Evolutionary conservation across 169 alveolate genomes (phyloP).

Genomic region (Cryptosporidium baileyi): DNA sequence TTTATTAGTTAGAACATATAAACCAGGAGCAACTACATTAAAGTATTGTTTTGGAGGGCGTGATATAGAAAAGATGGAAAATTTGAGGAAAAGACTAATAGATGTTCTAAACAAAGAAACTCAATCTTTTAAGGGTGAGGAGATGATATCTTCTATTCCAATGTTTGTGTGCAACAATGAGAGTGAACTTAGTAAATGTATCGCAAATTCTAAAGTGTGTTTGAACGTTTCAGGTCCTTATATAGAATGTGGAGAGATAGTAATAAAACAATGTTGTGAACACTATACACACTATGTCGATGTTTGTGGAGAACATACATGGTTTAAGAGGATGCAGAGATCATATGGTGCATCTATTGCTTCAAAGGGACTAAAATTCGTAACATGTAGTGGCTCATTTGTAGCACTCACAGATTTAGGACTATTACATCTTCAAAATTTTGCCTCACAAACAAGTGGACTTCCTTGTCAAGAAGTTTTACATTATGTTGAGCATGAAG

Average conservation of each 20-base stretch:
- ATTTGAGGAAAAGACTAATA: conserved; percentile 22
- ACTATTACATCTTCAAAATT: conserved; percentile 43
- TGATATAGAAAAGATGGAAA: conserved; percentile 42
- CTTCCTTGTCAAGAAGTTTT: conserved; percentile 55
- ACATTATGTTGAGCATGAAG: conserved; percentile 40
- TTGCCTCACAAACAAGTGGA: conserved; percentile 59
- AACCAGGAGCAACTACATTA: conserved; percentile 44
- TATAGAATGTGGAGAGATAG: conserved; percentile 38
- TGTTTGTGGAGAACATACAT: conserved; percentile 19
- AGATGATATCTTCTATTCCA: conserved; percentile 57
- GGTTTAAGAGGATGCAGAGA: conserved; percentile 55
- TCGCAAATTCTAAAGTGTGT: conserved; percentile 54
- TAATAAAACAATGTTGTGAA: conserved; percentile 20
- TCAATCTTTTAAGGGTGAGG: conserved; percentile 16
- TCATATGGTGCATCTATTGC: conserved; percentile 51
- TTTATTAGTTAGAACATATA: conserved; percentile 32
- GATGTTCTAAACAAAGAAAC: conserved; percentile 40
- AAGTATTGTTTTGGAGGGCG: conserved; percentile 68
- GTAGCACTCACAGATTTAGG: conserved; percentile 28
- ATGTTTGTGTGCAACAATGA: conserved; percentile 54
- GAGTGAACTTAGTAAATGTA: conserved; percentile 39
- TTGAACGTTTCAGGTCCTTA: conserved; percentile 31
- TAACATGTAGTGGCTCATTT: not conserved
- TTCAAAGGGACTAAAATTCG: conserved; percentile 43
- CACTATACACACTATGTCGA: conserved; percentile 54